Percentiles rank a stretch among this genome's conserved stretches.
Conservation (phyloP, 805 yeast species). For the Sugiyamaella boreocaroliniensis region DNA sequence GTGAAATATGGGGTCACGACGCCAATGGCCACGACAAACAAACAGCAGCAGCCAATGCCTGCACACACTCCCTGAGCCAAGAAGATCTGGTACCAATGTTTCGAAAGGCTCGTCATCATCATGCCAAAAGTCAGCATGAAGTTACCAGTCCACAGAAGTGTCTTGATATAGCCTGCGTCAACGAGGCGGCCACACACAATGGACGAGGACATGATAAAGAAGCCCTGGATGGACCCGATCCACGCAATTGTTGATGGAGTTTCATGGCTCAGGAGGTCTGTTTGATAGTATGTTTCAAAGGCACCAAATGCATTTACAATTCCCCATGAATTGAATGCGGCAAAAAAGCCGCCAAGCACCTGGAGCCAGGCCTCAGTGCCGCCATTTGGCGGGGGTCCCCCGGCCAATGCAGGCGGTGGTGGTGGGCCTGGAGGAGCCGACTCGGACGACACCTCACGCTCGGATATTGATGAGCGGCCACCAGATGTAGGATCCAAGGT, state of each 20-base stretch:
- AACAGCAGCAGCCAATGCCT: constrained; percentile 40
- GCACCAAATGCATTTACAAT: constrained; percentile 25
- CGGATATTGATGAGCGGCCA: too few species aligned
- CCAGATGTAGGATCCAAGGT: too few species aligned
- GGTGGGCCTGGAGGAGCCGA: too few species aligned
- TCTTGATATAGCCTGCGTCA: constrained; percentile 24
- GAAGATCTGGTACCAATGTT: constrained; percentile 43
- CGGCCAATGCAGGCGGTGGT: neutral
- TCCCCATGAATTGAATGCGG: constrained; percentile 21
- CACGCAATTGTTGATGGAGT: constrained; percentile 30
- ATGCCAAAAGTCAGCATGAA: constrained; percentile 24
- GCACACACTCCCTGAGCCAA: constrained; percentile 45
- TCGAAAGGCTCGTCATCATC: constrained; percentile 33
- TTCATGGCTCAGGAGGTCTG: constrained; percentile 21
- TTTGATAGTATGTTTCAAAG: constrained; percentile 26
- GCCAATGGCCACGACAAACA: constrained; percentile 41
- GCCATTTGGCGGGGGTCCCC: constrained; percentile 19
- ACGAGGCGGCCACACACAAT: constrained; percentile 26
- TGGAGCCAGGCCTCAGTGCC: constrained; percentile 20
- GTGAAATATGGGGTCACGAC: constrained; percentile 42
- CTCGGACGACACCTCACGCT: too few species aligned
- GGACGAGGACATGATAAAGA: constrained; percentile 23
- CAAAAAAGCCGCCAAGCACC: constrained; percentile 19
- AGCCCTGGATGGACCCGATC: constrained; percentile 31
- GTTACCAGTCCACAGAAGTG: constrained; percentile 21